Conservation (phyloP, 2,329 filamentous ascomycete species). For the Macrophomina tecta region DNA sequence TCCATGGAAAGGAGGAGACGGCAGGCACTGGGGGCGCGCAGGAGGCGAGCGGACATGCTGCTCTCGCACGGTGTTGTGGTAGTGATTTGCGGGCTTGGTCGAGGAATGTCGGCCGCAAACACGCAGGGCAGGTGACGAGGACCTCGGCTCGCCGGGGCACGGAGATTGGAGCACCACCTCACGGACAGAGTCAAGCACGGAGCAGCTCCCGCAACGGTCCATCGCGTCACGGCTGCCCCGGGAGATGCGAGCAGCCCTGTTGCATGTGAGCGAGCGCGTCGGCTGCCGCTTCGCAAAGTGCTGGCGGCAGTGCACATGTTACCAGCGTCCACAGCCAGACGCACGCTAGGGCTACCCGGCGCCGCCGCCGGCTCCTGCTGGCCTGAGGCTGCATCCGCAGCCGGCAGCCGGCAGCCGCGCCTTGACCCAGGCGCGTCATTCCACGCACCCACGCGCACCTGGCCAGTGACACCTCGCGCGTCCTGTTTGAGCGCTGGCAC, state of each 20-base stretch:
- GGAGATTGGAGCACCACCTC: constrained; percentile 20
- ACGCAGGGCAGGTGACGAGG: constrained; percentile 18
- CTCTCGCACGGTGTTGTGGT: constrained; percentile 23
- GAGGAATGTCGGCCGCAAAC: constrained; percentile 25
- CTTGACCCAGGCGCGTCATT: constrained; percentile 14
- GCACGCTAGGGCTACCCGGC: constrained; percentile 7
- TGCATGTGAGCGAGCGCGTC: constrained; percentile 21
- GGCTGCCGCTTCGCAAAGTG: not conserved
- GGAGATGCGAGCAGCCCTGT: not conserved
- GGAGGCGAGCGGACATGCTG: constrained; percentile 14
- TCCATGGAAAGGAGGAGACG: constrained; percentile 49
- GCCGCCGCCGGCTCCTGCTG: not conserved
- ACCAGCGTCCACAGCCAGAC: not conserved
- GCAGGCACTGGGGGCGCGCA: constrained; percentile 13
- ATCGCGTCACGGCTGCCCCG: not conserved
- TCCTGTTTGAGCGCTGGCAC: not conserved
- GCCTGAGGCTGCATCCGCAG: not conserved
- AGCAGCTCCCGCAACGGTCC: constrained; percentile 15
- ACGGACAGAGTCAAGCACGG: not conserved
- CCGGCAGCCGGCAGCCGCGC: not conserved
- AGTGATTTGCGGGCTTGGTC: constrained; percentile 23
- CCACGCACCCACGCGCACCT: not conserved
- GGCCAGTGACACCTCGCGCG: not conserved
- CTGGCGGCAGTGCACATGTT: not conserved
- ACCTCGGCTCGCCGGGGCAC: constrained; percentile 24